These are phyloP conservation scores for Fusarium sp. DNA, from an alignment of 2,329 filamentous ascomycete genomes.

Conservation along the genomic window DNA sequence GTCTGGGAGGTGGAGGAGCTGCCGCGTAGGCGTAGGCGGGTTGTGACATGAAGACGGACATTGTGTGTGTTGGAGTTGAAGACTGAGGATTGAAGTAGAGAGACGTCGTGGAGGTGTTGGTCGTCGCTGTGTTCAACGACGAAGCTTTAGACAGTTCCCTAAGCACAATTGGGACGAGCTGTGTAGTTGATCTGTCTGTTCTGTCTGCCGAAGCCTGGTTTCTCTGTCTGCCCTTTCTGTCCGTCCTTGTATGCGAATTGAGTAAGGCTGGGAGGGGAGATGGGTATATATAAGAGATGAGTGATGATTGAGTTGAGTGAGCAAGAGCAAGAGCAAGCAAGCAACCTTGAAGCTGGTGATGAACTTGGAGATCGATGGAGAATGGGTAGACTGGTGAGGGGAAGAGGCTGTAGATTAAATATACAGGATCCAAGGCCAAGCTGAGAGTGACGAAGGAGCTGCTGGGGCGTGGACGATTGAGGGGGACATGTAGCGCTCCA, in stretches of 20 bases:
- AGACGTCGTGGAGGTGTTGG: constrained; percentile 10
- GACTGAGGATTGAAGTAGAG: constrained; percentile 14
- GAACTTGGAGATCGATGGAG: constrained; percentile 40
- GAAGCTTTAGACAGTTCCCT: constrained; percentile 27
- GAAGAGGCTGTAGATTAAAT: constrained; percentile 50
- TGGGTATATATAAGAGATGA: constrained; percentile 26
- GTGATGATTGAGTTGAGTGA: constrained; percentile 13
- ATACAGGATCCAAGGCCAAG: constrained; percentile 33
- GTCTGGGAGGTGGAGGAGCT: constrained; percentile 63
- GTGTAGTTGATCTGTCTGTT: constrained; percentile 12
- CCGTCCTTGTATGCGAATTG: constrained; percentile 28
- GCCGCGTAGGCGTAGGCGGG: constrained; percentile 49
- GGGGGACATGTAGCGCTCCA: constrained; percentile 22
- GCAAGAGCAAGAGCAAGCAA: constrained; percentile 18
- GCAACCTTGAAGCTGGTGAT: constrained; percentile 30
- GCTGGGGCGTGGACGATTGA: constrained; percentile 13
- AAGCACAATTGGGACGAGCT: constrained; percentile 14
- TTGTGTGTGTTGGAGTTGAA: constrained; percentile 38
- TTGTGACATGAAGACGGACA: constrained; percentile 54
- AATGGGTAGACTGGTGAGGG: constrained; percentile 39
- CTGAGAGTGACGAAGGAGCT: constrained; percentile 34
- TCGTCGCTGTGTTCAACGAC: constrained; percentile 28
- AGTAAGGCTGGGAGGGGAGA: constrained; percentile 1
- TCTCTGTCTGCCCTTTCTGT: constrained; percentile 27
- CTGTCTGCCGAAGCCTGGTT: constrained; percentile 18